Evolutionary conservation across 2,329 filamentous ascomycete genomes (phyloP).

Genomic region (Dactylonectria estremocensis): DNA sequence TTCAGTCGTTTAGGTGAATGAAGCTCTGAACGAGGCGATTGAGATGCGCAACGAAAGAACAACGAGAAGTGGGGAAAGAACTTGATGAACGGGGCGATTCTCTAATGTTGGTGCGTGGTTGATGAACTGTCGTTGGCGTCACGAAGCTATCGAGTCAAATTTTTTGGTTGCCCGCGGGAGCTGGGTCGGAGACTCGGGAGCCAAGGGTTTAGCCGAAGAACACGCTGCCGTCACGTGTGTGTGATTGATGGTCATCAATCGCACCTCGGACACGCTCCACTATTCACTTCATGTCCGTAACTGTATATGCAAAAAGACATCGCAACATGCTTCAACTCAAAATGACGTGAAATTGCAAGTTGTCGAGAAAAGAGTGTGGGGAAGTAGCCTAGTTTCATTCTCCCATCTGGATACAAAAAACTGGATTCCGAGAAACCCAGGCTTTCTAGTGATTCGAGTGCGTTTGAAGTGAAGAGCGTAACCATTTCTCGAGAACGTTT

Average conservation of each 20-base stretch:
- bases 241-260: slow-evolving; percentile 13
- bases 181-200: slow-evolving; percentile 19
- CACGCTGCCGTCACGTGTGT: slow-evolving; percentile 41
- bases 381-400: no score
- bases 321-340: no score
- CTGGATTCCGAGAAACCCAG: no score
- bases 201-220: slow-evolving; percentile 46
- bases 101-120: slow-evolving; percentile 37
- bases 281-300: no score
- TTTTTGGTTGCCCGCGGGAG: slow-evolving; percentile 42
- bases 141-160: slow-evolving; percentile 47
- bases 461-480: no score
- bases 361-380: no score
- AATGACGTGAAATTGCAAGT: no score
- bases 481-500: no score
- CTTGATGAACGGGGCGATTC: slow-evolving; percentile 35
- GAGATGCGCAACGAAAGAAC: neutral
- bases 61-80: slow-evolving; percentile 18
- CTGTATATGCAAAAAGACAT: no score
- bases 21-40: neutral
- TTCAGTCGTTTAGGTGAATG: neutral
- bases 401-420: no score
- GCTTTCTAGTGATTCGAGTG: no score
- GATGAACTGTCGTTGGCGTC: slow-evolving; percentile 45
- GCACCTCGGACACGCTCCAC: no score